Conservation (phyloP, 768 basidiomycete genomes). For the Xanthoconium purpureum region DNA sequence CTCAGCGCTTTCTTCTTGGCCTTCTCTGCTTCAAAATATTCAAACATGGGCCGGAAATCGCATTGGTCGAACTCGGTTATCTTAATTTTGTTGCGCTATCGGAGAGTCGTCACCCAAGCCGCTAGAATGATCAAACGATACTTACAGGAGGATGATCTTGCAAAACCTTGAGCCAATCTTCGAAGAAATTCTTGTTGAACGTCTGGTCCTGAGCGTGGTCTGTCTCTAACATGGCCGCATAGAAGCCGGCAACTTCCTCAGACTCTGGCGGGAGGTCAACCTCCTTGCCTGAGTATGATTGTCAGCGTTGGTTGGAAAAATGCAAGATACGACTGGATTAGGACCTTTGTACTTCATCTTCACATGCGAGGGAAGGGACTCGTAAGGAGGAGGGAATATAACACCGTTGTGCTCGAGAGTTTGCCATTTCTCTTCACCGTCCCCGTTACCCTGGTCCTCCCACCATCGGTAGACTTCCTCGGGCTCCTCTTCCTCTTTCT, state of each 20-base stretch:
- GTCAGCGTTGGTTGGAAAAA: slow-evolving; percentile 16
- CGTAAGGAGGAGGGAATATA: slow-evolving; percentile 93
- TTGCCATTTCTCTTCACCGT: slow-evolving; percentile 84
- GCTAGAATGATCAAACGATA: slow-evolving; percentile 16
- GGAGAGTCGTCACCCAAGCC: slow-evolving; percentile 7
- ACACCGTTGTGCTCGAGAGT: slow-evolving; percentile 96
- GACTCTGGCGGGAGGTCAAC: slow-evolving; percentile 79
- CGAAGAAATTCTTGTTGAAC: slow-evolving; percentile 95
- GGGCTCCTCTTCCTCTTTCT: slow-evolving; percentile 54
- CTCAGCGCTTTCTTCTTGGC: slow-evolving; percentile 89
- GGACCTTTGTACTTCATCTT: slow-evolving; percentile 96
- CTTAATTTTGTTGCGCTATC: slow-evolving; percentile 66
- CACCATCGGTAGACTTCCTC: slow-evolving; percentile 85
- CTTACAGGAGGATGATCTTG: slow-evolving; percentile 82
- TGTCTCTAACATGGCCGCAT: slow-evolving; percentile 87
- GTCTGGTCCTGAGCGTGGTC: slow-evolving; percentile 85
- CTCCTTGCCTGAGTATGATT: slow-evolving; percentile 54
- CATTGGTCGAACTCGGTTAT: slow-evolving; percentile 77
- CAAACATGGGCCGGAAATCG: slow-evolving; percentile 94
- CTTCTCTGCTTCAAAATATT: slow-evolving; percentile 89
- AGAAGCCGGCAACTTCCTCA: slow-evolving; percentile 97
- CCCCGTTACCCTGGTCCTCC: slow-evolving; percentile 72
- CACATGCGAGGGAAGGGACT: slow-evolving; percentile 73
- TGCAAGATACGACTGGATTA: slow-evolving; percentile 24
- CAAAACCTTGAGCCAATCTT: slow-evolving; percentile 79